Percentiles rank a stretch among this genome's conserved stretches.
Conservation (phyloP, 2,329 filamentous ascomycete species). For the Botrytis pseudocinerea region DNA sequence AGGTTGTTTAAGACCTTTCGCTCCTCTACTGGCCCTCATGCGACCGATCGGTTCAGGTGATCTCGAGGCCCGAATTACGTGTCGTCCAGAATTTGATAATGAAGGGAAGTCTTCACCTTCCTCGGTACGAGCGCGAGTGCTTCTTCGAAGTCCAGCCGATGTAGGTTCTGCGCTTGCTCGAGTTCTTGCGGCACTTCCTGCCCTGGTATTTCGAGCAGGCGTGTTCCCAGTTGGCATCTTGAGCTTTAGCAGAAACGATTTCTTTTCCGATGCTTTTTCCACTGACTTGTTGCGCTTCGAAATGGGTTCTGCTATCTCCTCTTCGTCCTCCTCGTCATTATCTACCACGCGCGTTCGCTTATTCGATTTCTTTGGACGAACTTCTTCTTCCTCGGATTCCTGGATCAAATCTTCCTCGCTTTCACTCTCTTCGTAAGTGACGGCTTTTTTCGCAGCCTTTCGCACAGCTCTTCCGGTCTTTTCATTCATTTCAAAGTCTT, state of each 20-base stretch:
- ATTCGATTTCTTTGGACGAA: slow-evolving; percentile 31
- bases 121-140: slow-evolving; percentile 42
- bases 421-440: slow-evolving; percentile 52
- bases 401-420: slow-evolving; percentile 43
- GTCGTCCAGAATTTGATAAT: slow-evolving; percentile 61
- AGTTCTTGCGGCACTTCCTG: slow-evolving; percentile 36
- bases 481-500: slow-evolving; percentile 48
- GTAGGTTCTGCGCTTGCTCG: slow-evolving; percentile 35
- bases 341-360: slow-evolving; percentile 33
- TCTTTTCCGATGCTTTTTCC: slow-evolving; percentile 14
- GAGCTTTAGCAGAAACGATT: slow-evolving; percentile 36
- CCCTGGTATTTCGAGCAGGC: slow-evolving; percentile 34
- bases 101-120: slow-evolving; percentile 59
- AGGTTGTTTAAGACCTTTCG: slow-evolving; percentile 39
- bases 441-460: slow-evolving; percentile 48
- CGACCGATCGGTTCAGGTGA: slow-evolving; percentile 55
- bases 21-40: slow-evolving; percentile 34
- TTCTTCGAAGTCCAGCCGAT: slow-evolving; percentile 36
- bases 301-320: slow-evolving; percentile 26
- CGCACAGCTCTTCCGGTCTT: slow-evolving; percentile 51
- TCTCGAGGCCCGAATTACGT: slow-evolving; percentile 52
- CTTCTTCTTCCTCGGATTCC: slow-evolving; percentile 35
- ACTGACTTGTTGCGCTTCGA: slow-evolving; percentile 17
- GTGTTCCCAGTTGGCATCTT: slow-evolving; percentile 33
- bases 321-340: slow-evolving; percentile 35